Conservation (phyloP, 2,329 filamentous ascomycete species). For the Trichoderma arundinaceum region DNA sequence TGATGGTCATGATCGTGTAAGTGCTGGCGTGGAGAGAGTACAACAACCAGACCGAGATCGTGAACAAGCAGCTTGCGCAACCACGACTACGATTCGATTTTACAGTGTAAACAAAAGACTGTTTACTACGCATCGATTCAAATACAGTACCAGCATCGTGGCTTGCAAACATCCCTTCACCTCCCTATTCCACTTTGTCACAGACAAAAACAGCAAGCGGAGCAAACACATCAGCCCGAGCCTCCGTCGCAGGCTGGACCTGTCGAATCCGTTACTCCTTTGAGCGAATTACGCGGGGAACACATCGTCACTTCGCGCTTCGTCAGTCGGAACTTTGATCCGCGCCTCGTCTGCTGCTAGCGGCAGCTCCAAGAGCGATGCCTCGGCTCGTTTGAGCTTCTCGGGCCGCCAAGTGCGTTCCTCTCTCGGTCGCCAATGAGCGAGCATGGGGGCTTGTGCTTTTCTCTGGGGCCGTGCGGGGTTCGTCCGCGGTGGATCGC, state of each 20-base stretch:
- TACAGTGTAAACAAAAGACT: background rate
- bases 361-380: background rate
- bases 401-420: background rate
- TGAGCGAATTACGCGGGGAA: background rate
- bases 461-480: slow-evolving; percentile 22
- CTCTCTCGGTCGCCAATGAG: too few species aligned
- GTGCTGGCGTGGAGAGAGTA: background rate
- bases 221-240: background rate
- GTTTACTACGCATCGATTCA: background rate
- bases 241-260: background rate
- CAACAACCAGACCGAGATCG: too few species aligned
- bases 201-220: background rate
- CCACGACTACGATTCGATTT: too few species aligned
- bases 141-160: too few species aligned
- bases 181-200: background rate
- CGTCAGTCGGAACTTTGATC: background rate
- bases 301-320: slow-evolving; percentile 14
- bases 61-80: too few species aligned
- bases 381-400: slow-evolving; percentile 23
- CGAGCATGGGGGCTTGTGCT: too few species aligned
- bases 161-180: background rate
- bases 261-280: background rate
- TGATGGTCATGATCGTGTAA: slow-evolving; percentile 1
- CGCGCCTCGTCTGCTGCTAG: slow-evolving; percentile 1
- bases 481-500: slow-evolving; percentile 26